phyloP scores from a whole-genome alignment of 2,329 filamentous ascomycete genomes.

The Colletotrichum sp. region DNA sequence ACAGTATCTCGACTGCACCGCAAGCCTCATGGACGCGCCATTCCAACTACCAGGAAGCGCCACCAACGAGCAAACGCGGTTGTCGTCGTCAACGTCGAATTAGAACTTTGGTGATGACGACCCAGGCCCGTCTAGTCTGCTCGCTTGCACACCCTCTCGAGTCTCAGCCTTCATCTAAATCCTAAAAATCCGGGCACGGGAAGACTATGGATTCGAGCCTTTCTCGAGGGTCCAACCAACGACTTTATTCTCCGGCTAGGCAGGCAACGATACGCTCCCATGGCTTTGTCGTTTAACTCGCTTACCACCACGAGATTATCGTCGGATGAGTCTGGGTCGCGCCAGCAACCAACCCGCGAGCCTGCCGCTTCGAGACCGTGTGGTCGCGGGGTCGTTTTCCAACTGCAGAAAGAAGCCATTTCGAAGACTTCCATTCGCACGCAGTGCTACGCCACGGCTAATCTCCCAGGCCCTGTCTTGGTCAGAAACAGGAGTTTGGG shows the following conservation, averaged over 20 bases:
- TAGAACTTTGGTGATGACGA: background rate
- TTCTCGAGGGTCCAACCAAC: background rate
- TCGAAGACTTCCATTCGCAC: constrained; percentile 15
- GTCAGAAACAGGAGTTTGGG: background rate
- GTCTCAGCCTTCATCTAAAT: background rate
- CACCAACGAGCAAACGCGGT: background rate
- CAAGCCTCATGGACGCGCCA: background rate
- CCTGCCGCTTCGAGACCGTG: background rate
- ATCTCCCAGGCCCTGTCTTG: background rate
- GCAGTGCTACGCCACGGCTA: background rate
- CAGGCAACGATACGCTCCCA: background rate
- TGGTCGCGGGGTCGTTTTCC: background rate
- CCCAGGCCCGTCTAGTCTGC: background rate
- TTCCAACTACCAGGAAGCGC: constrained; percentile 1
- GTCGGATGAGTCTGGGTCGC: background rate
- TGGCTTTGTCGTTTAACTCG: background rate
- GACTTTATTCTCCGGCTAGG: background rate
- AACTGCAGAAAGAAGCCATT: constrained; percentile 4
- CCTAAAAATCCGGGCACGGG: background rate
- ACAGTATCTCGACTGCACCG: background rate
- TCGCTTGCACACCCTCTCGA: background rate
- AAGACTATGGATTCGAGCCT: background rate
- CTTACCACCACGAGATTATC: background rate
- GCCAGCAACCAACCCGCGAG: background rate
- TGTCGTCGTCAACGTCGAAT: background rate